Percentiles rank a stretch among this genome's conserved stretches.
These are phyloP conservation scores for Pseudofabraea citricarpa DNA, from an alignment of 2,329 filamentous ascomycete genomes.

Conservation along the genomic window DNA sequence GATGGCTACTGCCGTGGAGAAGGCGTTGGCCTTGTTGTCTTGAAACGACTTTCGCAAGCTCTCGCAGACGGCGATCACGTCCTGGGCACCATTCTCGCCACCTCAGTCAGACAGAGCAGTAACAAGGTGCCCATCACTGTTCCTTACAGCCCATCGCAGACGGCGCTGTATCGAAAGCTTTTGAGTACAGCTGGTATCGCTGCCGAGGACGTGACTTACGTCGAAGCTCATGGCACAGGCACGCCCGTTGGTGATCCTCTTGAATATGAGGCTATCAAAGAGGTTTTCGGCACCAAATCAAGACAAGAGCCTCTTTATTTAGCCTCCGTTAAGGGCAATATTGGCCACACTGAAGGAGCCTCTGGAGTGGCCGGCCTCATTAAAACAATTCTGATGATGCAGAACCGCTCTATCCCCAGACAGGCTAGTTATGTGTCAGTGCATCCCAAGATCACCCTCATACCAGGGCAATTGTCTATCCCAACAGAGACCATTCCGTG, in stretches of 20 bases:
- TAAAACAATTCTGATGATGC: conserved; percentile 27
- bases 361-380: conserved; percentile 26
- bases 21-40: conserved; percentile 39
- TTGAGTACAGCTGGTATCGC: conserved; percentile 17
- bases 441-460: conserved; percentile 29
- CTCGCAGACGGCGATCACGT: background rate
- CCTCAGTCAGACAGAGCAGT: background rate
- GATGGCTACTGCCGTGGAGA: conserved; percentile 53
- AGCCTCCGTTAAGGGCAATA: conserved; percentile 23
- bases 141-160: conserved; percentile 15
- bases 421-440: conserved; percentile 27
- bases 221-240: conserved; percentile 29
- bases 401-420: conserved; percentile 20
- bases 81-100: background rate
- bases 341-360: conserved; percentile 28
- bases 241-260: conserved; percentile 26
- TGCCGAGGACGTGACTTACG: conserved; percentile 24
- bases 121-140: conserved; percentile 1
- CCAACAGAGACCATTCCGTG: conserved; percentile 19
- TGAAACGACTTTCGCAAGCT: conserved; percentile 20
- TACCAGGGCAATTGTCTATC: conserved; percentile 15
- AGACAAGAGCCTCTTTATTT: conserved; percentile 30
- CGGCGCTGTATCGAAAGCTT: conserved; percentile 25
- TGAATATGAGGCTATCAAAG: conserved; percentile 22
- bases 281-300: conserved; percentile 20